Conservation (phyloP, 2,329 filamentous ascomycete genomes). For the Arthroderma uncinatum region DNA sequence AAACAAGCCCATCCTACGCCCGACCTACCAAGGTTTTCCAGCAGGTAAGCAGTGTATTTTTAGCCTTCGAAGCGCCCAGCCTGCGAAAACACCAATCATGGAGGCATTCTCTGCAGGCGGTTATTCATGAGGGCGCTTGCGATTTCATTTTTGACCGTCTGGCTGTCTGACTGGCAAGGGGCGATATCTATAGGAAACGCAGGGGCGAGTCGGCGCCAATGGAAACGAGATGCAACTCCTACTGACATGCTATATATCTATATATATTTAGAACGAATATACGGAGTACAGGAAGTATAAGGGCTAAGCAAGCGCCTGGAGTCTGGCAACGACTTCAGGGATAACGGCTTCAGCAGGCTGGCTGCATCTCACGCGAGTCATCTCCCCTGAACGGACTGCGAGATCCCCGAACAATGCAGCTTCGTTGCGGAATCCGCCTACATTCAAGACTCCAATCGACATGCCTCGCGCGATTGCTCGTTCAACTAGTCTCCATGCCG, state of each 20-base stretch:
- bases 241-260: too few species aligned
- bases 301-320: conserved; percentile 12
- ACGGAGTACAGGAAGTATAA: not conserved
- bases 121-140: not conserved
- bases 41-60: too few species aligned
- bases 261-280: not conserved
- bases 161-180: not conserved
- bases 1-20: not conserved
- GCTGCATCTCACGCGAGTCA: conserved; percentile 32
- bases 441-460: conserved; percentile 77
- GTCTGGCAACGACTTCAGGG: conserved; percentile 28
- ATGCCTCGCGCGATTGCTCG: conserved; percentile 69
- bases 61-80: not conserved
- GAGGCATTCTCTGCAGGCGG: not conserved
- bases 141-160: not conserved
- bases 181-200: not conserved
- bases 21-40: not conserved
- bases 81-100: not conserved
- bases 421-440: conserved; percentile 44
- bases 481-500: conserved; percentile 81
- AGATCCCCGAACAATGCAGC: conserved; percentile 30
- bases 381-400: conserved; percentile 11
- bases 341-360: conserved; percentile 33
- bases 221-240: not conserved
- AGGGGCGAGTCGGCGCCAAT: not conserved